Percentiles rank a stretch among this genome's conserved stretches.
Evolutionary conservation across 2,329 filamentous ascomycete genomes (phyloP).

Genomic region (Diplocarpon rosae): DNA sequence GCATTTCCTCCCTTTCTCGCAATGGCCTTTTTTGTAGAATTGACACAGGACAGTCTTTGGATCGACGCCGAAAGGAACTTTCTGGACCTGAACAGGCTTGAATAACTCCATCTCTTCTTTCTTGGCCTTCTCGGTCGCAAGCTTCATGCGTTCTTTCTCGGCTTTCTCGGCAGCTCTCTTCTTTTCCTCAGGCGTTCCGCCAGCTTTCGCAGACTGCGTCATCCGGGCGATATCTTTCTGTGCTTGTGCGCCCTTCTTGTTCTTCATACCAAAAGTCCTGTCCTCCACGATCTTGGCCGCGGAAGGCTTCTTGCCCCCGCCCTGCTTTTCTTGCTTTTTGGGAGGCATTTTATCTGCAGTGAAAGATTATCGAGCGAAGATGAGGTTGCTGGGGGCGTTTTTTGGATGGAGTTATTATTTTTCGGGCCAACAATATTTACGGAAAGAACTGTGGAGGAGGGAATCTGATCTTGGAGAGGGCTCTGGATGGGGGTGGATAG

Average conservation of each 20-base stretch:
- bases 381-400: slow-evolving; percentile 4
- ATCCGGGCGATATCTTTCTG: slow-evolving; percentile 87
- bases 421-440: slow-evolving; percentile 3
- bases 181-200: slow-evolving; percentile 81
- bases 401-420: background rate
- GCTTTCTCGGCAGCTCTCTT: slow-evolving; percentile 58
- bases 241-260: slow-evolving; percentile 89
- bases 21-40: slow-evolving; percentile 94
- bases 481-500: slow-evolving; percentile 22
- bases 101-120: slow-evolving; percentile 72
- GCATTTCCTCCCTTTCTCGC: slow-evolving; percentile 95
- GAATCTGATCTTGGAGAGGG: slow-evolving; percentile 6
- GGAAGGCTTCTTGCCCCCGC: slow-evolving; percentile 42
- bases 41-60: slow-evolving; percentile 95
- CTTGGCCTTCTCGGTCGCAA: slow-evolving; percentile 74
- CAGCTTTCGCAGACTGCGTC: slow-evolving; percentile 57
- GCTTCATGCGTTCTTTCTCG: slow-evolving; percentile 75
- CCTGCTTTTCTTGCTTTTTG: slow-evolving; percentile 46
- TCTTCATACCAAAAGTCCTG: slow-evolving; percentile 99
- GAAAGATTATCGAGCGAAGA: background rate
- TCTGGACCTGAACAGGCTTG: slow-evolving; percentile 88
- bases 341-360: slow-evolving; percentile 53
- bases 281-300: slow-evolving; percentile 58
- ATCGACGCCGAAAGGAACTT: slow-evolving; percentile 94
- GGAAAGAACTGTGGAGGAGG: slow-evolving; percentile 24